Evolutionary conservation across 2,329 filamentous ascomycete species (phyloP), one percentile per base, ranked within the genome.

Genomic region (Dichotomopilus funicola): DNA sequence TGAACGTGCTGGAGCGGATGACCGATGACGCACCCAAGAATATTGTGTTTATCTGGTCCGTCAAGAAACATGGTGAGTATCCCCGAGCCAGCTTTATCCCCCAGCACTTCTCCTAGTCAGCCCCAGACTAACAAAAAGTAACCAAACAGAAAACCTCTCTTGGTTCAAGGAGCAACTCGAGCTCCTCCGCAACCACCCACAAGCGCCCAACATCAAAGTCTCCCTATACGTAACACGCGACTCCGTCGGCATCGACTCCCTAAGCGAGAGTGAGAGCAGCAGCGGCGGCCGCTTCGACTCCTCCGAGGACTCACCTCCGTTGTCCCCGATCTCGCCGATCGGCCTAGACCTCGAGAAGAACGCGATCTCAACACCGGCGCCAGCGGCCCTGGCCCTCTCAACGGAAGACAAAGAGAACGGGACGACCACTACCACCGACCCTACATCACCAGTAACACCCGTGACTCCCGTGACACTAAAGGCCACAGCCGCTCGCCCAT

Each of bases 21-120:
- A 65, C 65, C 0, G 64, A 71, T 42, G 64, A 67, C 37, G 68
- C 70, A 2, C 63, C 65, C 27, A 71, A 72, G 56, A 65, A 67
- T 38, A 67, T 79, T 42, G 73, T 75, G 1, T 77, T 79, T 53
- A 73, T 79, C 34, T 80, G 77, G 78, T 68, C 73, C 6, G 74
- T 78, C 3, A 71, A 69, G 55, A 70, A 73, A 49, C 70, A 75
- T 61, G 74, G 77, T 78, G 63, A 55, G 73, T 62, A 10, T 13
- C 38, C 12, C 5, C 2, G n/a, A 37, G 33, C 6, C 37, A 7
- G n/a, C 42, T 27, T 27, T 27, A 27, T 27, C 19, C 19, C 19
- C 19, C 19, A 27, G 19, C 19, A 27, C 19, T 27, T 27, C 19
- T 27, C 19, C 19, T 27, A 27, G 19, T 27, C 19, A 27, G 19